Evolutionary conservation across 805 yeast species (phyloP).

Genomic region (Yarrowia sp.): DNA sequence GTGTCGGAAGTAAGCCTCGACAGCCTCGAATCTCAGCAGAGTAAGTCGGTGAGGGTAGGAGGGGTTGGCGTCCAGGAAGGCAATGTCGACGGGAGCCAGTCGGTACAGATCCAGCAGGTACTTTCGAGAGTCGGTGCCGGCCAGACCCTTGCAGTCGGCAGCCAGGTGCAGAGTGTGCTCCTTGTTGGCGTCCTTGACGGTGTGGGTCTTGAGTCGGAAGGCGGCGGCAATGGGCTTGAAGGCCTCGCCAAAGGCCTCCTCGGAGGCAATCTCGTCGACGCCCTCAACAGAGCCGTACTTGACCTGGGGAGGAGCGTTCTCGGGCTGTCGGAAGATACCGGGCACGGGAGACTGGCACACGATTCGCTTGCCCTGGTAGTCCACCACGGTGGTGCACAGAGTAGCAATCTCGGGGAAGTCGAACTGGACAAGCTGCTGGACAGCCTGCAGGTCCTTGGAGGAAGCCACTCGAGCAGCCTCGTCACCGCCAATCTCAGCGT

Average conservation of each 20-base stretch:
- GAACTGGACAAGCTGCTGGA: constrained; percentile 69
- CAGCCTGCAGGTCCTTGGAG: constrained; percentile 77
- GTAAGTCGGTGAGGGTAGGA: constrained; percentile 85
- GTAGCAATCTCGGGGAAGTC: constrained; percentile 70
- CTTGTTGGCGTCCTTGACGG: constrained; percentile 58
- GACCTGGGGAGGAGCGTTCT: constrained; percentile 58
- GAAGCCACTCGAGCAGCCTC: constrained; percentile 85
- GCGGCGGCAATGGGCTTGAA: constrained; percentile 70
- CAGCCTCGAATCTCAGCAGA: constrained; percentile 83
- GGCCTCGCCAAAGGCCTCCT: constrained; percentile 60
- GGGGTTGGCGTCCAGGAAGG: constrained; percentile 65
- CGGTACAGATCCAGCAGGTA: constrained; percentile 86
- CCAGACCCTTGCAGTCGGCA: constrained; percentile 84
- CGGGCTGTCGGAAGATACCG: constrained; percentile 67
- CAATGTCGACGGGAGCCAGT: constrained; percentile 83
- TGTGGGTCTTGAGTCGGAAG: constrained; percentile 78
- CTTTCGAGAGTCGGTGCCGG: constrained; percentile 83
- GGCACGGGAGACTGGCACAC: constrained; percentile 97
- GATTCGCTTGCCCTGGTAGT: constrained; percentile 85
- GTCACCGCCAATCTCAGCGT: constrained; percentile 73
- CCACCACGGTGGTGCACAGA: constrained; percentile 84
- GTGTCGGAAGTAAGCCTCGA: constrained; percentile 86
- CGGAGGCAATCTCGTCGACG: constrained; percentile 57
- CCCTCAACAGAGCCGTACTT: constrained; percentile 79
- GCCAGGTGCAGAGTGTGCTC: constrained; percentile 61